Percentiles rank a stretch among this genome's conserved stretches.
These are phyloP conservation scores for Solanum appendiculatum DNA, from an alignment of 257 asterid genomes.

Conservation along the genomic window DNA sequence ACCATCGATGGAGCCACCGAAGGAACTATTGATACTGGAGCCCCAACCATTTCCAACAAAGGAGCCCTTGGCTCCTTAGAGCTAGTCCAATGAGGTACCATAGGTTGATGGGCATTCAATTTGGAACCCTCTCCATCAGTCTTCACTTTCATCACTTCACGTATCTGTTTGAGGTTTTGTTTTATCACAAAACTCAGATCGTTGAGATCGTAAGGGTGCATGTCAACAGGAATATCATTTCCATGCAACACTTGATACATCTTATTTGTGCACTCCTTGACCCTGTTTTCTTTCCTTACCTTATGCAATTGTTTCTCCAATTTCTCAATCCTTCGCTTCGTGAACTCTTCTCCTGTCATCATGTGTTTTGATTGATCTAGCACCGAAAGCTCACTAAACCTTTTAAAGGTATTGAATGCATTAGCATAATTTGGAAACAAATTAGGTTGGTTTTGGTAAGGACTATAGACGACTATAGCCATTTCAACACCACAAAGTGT, in stretches of 20 bases:
- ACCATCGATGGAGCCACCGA: neutral
- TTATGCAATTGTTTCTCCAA: neutral
- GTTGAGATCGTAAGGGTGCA: neutral
- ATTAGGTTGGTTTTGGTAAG: neutral
- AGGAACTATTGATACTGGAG: neutral
- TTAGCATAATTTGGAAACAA: neutral
- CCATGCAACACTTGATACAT: neutral
- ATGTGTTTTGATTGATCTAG: neutral
- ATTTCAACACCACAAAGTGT: slow-evolving; percentile 7
- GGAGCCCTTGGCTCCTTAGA: neutral
- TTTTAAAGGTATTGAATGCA: neutral
- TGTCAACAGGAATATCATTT: neutral
- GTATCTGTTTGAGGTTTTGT: neutral
- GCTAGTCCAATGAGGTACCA: neutral
- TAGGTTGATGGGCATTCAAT: neutral
- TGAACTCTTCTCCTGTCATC: neutral
- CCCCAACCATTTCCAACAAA: neutral
- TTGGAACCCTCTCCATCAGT: neutral
- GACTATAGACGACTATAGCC: neutral
- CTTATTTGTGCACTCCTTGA: neutral
- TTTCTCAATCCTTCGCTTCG: neutral
- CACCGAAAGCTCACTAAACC: neutral
- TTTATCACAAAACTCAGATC: neutral
- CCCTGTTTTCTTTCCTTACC: neutral
- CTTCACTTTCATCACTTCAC: neutral